Evolutionary conservation across 768 basidiomycete genomes (phyloP).

Genomic region (Boletus pseudopeckii): DNA sequence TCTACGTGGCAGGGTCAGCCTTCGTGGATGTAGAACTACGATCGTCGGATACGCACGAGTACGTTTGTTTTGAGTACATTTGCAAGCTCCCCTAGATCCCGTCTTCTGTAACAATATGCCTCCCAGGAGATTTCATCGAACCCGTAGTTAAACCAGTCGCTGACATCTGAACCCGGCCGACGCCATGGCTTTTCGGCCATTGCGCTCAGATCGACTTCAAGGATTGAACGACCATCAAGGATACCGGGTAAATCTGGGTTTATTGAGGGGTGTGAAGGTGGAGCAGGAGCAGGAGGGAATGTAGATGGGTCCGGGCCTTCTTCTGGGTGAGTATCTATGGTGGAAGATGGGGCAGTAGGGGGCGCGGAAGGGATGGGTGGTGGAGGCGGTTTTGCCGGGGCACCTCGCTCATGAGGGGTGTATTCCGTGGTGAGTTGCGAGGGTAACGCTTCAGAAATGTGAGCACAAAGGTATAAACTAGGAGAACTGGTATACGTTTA

Average conservation of each 20-base stretch:
- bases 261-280: constrained; percentile 76
- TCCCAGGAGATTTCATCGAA: constrained; percentile 98
- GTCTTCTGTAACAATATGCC: constrained; percentile 81
- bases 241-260: constrained; percentile 65
- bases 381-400: constrained; percentile 31
- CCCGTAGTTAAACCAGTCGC: constrained; percentile 99
- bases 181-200: constrained; percentile 89
- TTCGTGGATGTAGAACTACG: not conserved
- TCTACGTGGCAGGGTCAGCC: constrained; percentile 40
- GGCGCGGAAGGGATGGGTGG: constrained; percentile 21
- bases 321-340: constrained; percentile 28
- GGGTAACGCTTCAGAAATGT: constrained; percentile 31
- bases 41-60: constrained; percentile 49
- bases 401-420: constrained; percentile 65
- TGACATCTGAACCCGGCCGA: constrained; percentile 84
- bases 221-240: constrained; percentile 72
- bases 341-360: constrained; percentile 16
- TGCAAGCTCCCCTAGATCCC: constrained; percentile 77
- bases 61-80: constrained; percentile 80
- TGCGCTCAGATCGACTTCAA: constrained; percentile 76
- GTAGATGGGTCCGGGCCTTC: constrained; percentile 61
- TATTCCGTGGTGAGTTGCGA: constrained; percentile 79
- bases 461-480: constrained; percentile 4
- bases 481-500: constrained; percentile 25
- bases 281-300: constrained; percentile 65